A percentile compares a stretch with the other conserved stretches of the same genome.
These are phyloP conservation scores for Kodamaea sagamina DNA, from an alignment of 805 yeast species.

Conservation along the genomic window DNA sequence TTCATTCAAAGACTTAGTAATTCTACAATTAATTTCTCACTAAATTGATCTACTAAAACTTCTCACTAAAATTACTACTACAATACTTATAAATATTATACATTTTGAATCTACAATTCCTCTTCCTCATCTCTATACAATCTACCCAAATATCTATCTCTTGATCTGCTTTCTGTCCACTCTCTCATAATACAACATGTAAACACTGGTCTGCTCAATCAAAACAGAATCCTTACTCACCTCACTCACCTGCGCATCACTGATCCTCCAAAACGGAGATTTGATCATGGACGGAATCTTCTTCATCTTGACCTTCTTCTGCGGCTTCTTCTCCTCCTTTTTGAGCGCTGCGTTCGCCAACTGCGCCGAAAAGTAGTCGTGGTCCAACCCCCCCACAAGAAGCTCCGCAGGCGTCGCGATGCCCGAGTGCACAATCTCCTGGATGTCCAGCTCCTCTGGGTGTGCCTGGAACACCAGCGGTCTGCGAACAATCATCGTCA, in stretches of 20 bases:
- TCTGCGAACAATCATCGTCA: conserved; percentile 44
- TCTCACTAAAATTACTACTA: too few species aligned
- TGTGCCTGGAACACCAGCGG: conserved; percentile 43
- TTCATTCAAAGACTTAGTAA: too few species aligned
- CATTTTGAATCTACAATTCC: too few species aligned
- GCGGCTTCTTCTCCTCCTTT: conserved; percentile 12
- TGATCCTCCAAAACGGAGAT: conserved; percentile 80
- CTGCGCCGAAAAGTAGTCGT: conserved; percentile 28
- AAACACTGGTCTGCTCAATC: conserved; percentile 72
- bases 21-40: too few species aligned
- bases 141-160: too few species aligned
- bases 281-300: conserved; percentile 57
- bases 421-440: conserved; percentile 42
- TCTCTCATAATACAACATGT: conserved; percentile 80
- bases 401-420: conserved; percentile 44
- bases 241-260: conserved; percentile 74
- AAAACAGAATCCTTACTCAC: conserved; percentile 58
- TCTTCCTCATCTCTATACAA: too few species aligned
- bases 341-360: conserved; percentile 11
- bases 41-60: too few species aligned
- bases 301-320: conserved; percentile 42
- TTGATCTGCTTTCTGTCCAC: conserved; percentile 27
- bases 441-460: conserved; percentile 35
- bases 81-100: too few species aligned
- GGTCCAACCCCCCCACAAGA: conserved; percentile 33